These are phyloP conservation scores for Acanthamoeba culbertsoni DNA, from an alignment of 208 protist species.

Conservation along the genomic window DNA sequence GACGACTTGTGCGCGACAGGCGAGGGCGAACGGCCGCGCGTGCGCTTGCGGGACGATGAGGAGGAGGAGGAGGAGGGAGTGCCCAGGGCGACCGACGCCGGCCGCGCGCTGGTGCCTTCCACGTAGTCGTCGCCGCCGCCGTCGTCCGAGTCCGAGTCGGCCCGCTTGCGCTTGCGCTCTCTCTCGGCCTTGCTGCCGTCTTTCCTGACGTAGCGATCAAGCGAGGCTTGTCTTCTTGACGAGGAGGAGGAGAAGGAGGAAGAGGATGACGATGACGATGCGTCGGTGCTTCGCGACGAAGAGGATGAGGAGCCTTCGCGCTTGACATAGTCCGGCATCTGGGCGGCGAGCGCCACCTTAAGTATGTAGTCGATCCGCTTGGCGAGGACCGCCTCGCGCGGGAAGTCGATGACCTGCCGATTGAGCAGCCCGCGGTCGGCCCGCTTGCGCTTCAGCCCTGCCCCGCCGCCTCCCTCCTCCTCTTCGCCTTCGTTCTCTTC, in stretches of 20 bases:
- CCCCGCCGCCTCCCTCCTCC: background rate
- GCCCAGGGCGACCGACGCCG: no score
- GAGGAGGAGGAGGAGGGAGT: no score
- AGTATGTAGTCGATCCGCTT: conserved; percentile 54
- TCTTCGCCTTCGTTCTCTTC: background rate
- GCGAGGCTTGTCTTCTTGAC: background rate
- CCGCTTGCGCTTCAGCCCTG: background rate
- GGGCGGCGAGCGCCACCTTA: conserved; percentile 9
- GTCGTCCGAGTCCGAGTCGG: background rate
- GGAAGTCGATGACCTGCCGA: conserved; percentile 14
- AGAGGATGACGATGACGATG: background rate
- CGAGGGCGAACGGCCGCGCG: no score
- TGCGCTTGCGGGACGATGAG: no score
- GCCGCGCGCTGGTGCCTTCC: no score
- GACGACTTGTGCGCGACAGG: no score
- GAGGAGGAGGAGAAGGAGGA: background rate
- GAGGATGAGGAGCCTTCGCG: background rate
- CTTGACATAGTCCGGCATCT: conserved; percentile 16
- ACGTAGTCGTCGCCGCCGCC: background rate
- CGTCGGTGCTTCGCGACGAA: background rate
- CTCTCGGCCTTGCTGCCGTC: background rate
- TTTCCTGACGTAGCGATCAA: conserved; percentile 52
- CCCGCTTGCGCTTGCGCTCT: background rate
- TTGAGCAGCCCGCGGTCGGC: background rate
- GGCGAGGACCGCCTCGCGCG: conserved; percentile 20